Base-by-base conservation (phyloP, 768 basidiomycete species). In the Auricularia sp. region DNA sequence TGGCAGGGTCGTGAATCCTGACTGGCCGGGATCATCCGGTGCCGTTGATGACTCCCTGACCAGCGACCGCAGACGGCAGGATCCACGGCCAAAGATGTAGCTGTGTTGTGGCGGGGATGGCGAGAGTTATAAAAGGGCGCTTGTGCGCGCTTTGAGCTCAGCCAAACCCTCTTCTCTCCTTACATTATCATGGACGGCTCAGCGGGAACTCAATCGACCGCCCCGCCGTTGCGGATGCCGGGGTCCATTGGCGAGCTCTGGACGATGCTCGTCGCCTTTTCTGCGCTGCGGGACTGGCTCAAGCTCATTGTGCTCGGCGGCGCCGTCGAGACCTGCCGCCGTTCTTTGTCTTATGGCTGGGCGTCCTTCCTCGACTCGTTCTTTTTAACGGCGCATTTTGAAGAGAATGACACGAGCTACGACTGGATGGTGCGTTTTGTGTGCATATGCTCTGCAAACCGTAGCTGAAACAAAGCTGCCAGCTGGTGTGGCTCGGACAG, bases 231-330 rank as follows among this genome's bases (percentile, higher is more conserved):
- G 23, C 34, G 16, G 34, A 33, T 59, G 23, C 56, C 56, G 2
- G 29, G 23, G 7, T 59, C 56, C 11, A 29, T 59, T 18, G 12
- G 14, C 34, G 56, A 59, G 1, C 43, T 82, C 1, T 61, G 83
- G 36, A 66, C 76, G 3, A 66, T 84, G 51, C 66, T 87, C 18
- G 74, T 84, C 64, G 85, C 85, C 0, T 77, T 80, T 60, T 76
- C 81, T 18, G 85, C 83, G 12, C 69, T 87, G 34, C 74, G 78
- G 12, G 87, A 90, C 69, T 88, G 87, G 83, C 64, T 83, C 5
- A 82, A 87, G 68, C 76, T 91, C 64, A 68, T 88, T 62, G 70
- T 85, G 23, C 73, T 89, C 42, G 88, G 89, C 61, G 83, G 84
- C 16, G 67, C 81, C 36, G 70, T 91, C 56, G 89, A 89, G 70